Conservation (phyloP, 164 flowering plant species). For the Chimonanthus praecox region DNA sequence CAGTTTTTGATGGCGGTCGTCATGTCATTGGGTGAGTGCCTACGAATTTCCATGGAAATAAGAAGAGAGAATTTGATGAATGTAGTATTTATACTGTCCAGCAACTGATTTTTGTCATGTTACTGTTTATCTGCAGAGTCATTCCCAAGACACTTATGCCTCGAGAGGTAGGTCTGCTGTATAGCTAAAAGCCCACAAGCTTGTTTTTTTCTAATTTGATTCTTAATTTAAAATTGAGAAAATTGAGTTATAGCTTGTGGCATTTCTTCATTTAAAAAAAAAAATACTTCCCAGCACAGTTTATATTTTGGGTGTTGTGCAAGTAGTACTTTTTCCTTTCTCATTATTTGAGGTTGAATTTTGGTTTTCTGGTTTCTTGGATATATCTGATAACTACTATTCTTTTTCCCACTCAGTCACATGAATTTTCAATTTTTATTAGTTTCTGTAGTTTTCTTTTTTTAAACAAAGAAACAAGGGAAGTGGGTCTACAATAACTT, state of each 20-base stretch:
- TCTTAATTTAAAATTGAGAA: background rate
- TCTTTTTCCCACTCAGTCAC: background rate
- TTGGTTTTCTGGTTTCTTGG: background rate
- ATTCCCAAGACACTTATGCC: slow-evolving; percentile 98
- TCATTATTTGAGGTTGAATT: background rate
- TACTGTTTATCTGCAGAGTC: slow-evolving; percentile 63
- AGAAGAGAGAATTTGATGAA: background rate
- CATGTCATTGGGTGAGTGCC: slow-evolving; percentile 65
- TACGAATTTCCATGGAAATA: background rate
- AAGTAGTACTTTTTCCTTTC: background rate
- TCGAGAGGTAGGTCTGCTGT: slow-evolving; percentile 76
- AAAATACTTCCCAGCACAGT: background rate
- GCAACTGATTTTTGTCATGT: slow-evolving; percentile 38
- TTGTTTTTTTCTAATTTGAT: slow-evolving; percentile 14
- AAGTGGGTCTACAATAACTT: background rate
- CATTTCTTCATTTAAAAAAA: background rate
- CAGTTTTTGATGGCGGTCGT: slow-evolving; percentile 78
- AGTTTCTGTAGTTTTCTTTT: too few species aligned
- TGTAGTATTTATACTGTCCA: background rate
- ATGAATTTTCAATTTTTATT: slow-evolving; percentile 16
- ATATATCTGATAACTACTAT: background rate
- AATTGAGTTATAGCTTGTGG: background rate
- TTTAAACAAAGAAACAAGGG: background rate
- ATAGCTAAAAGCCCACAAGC: slow-evolving; percentile 26
- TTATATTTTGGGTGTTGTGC: background rate